Conservation (phyloP, 169 alveolate species). For the Toxoplasma gondii region DNA sequence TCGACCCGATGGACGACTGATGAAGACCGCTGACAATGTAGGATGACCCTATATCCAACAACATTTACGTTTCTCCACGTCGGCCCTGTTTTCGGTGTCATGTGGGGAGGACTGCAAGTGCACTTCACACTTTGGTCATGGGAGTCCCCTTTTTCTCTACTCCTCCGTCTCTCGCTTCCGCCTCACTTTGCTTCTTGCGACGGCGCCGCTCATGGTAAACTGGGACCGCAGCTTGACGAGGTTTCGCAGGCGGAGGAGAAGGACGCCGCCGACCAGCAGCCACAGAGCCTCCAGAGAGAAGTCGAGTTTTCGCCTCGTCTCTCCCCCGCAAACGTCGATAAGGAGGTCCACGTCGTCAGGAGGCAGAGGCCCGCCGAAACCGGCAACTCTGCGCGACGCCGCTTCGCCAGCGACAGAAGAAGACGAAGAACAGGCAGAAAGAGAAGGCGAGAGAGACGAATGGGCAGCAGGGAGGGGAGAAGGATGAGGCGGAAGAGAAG, state of each 20-base stretch:
- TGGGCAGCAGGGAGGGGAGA: too few species aligned
- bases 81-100: too few species aligned
- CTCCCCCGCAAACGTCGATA: background rate
- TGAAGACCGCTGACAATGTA: too few species aligned
- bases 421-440: background rate
- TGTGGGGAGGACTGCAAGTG: too few species aligned
- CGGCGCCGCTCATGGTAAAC: conserved; percentile 58
- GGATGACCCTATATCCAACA: too few species aligned
- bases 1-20: background rate
- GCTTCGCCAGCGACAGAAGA: background rate
- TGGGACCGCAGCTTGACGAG: background rate
- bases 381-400: too few species aligned
- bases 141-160: too few species aligned
- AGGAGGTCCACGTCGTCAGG: background rate
- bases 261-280: conserved; percentile 48
- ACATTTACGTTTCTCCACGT: too few species aligned
- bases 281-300: conserved; percentile 2
- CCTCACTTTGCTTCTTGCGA: conserved; percentile 40
- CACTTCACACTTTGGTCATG: too few species aligned
- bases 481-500: too few species aligned
- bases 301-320: background rate
- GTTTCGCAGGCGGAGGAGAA: background rate
- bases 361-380: background rate
- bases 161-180: background rate
- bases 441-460: background rate